Base-by-base conservation (phyloP, 352 stramenopile species). In the Pythium phragmitis region DNA sequence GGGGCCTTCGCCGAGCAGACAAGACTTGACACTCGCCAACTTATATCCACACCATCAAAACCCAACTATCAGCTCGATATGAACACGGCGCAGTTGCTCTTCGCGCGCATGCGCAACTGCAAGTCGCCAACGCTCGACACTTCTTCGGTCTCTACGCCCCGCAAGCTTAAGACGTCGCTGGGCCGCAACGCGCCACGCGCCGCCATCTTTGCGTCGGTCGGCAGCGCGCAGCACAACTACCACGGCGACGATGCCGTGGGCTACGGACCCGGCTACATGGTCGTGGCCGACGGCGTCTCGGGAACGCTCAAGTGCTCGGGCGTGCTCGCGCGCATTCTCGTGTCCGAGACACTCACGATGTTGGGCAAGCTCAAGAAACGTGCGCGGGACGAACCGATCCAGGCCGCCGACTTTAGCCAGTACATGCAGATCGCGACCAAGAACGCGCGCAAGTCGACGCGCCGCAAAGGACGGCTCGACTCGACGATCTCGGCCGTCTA, bases 211-310 rank as follows among this genome's bases (percentile, higher is more conserved):
- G 62, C 78, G 59, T 94, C 87, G 6, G 83, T 96, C 3, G 82
- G 79, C 42, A 91, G 77, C 50, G 85, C 87, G 8, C 74, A 78
- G 50, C 82, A 94, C 72, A 85, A 73, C 58, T 96, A 92, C 70
- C 85, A 94, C 54, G 87, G 85, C 39, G 87, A 96, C 70, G 87
- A 96, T 58, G 87, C 87, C 2, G 81, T 94, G 21, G 87, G 85
- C n/a, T 96, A 89, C 62, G 87, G 87, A 0, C 83, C 85, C 3
- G 73, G 80, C 43, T 96, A 91, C 72, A 94, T 96, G 85, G 85
- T 94, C 21, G 79, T 94, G 19, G 83, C 85, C 2, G 87, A 96
- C 71, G 87, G 87, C 52, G 87, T 96, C 23, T 94, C 87, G 3
- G 85, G 87, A 39, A 96, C 87, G 12, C 85, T 88, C 67, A 96